Percentiles rank a stretch among this genome's conserved stretches.
phyloP scores from a whole-genome alignment of 2,329 filamentous ascomycete species.

The Botrytis squamosa region DNA sequence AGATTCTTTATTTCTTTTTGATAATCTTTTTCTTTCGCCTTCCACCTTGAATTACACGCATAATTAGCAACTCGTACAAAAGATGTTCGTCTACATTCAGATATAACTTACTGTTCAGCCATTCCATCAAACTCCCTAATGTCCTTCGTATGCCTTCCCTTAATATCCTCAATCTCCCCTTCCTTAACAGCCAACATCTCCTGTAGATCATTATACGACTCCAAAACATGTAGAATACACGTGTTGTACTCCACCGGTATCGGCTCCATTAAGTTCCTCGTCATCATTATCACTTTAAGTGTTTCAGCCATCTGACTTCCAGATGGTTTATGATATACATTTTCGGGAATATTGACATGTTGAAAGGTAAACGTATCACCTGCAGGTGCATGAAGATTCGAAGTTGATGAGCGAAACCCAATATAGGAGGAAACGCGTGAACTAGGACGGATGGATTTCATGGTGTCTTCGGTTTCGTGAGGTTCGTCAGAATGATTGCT shows the following conservation, averaged over 20 bases:
- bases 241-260: slow-evolving; percentile 38
- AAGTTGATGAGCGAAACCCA: slow-evolving; percentile 27
- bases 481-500: slow-evolving; percentile 25
- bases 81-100: not conserved
- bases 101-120: slow-evolving; percentile 23
- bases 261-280: slow-evolving; percentile 27
- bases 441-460: slow-evolving; percentile 27
- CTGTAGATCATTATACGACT: slow-evolving; percentile 35
- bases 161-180: slow-evolving; percentile 32
- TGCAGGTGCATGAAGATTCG: slow-evolving; percentile 19
- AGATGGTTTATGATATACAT: slow-evolving; percentile 37
- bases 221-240: slow-evolving; percentile 38
- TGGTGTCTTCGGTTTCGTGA: slow-evolving; percentile 27
- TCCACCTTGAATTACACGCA: slow-evolving; percentile 25
- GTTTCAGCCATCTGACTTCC: slow-evolving; percentile 37
- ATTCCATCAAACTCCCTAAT: slow-evolving; percentile 35
- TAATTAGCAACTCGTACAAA: not conserved
- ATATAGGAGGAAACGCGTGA: slow-evolving; percentile 34
- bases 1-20: slow-evolving; percentile 37
- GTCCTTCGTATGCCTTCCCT: slow-evolving; percentile 31
- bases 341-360: slow-evolving; percentile 31
- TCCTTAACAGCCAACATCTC: slow-evolving; percentile 29
- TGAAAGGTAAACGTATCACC: slow-evolving; percentile 27
- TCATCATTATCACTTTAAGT: slow-evolving; percentile 40
- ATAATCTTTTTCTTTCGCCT: slow-evolving; percentile 36